Conservation (phyloP, 306 rosid species). For the Macrotyloma uniflorum region DNA sequence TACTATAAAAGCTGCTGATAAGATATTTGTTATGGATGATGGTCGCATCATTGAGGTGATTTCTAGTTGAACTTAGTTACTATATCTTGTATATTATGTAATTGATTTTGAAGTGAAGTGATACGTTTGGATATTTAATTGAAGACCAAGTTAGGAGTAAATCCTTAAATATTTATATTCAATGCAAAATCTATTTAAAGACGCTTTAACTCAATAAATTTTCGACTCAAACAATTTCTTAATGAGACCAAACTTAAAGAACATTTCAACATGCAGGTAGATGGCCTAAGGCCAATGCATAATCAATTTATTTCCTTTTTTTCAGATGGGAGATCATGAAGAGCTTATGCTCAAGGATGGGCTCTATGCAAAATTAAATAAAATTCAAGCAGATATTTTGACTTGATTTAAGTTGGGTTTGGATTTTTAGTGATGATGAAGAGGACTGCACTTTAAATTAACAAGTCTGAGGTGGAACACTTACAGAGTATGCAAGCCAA, state of each 20-base stretch:
- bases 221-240: not conserved
- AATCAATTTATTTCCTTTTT: not conserved
- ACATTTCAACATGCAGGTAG: not conserved
- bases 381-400: conserved; percentile 44
- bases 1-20: conserved; percentile 83
- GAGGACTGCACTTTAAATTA: not conserved
- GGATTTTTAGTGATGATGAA: not conserved
- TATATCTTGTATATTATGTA: not conserved
- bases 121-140: not conserved
- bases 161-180: not conserved
- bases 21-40: conserved; percentile 76
- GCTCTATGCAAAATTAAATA: conserved; percentile 58
- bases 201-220: not conserved
- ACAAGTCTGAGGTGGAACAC: not conserved
- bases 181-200: not conserved
- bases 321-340: conserved; percentile 73
- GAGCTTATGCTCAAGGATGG: conserved; percentile 73
- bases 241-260: not conserved
- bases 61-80: conserved; percentile 19
- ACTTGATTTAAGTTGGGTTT: not conserved
- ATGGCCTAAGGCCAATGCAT: not conserved
- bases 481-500: not conserved
- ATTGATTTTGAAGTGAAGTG: not conserved
- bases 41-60: conserved; percentile 83
- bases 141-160: not conserved